Evolutionary conservation across 768 basidiomycete genomes (phyloP).

Genomic region (Boletus eberwhitei): DNA sequence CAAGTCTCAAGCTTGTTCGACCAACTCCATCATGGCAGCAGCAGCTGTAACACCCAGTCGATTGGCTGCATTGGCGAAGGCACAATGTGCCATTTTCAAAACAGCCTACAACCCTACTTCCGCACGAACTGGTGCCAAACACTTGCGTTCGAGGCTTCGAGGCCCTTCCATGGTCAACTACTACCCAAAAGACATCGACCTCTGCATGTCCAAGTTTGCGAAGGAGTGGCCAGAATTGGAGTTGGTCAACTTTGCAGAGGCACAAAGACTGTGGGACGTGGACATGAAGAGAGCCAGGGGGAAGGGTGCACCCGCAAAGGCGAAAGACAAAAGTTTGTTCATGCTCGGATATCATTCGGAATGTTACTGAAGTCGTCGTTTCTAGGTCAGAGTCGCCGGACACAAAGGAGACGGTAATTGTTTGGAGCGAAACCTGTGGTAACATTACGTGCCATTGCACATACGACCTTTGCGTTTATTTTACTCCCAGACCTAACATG

Average conservation of each 20-base stretch:
- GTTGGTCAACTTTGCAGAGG: constrained; percentile 63
- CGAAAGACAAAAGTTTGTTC: constrained; percentile 59
- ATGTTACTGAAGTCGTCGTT: not conserved
- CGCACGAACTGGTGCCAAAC: constrained; percentile 86
- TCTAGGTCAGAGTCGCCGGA: constrained; percentile 52
- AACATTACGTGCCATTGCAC: not conserved
- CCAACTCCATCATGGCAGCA: constrained; percentile 24
- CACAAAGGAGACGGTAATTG: constrained; percentile 40
- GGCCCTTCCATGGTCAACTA: constrained; percentile 87
- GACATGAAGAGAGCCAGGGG: constrained; percentile 68
- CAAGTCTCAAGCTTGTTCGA: not conserved
- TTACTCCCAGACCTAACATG: constrained; percentile 14
- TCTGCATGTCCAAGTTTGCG: constrained; percentile 51
- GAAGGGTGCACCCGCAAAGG: constrained; percentile 82
- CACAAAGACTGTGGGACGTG: constrained; percentile 65
- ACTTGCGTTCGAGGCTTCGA: constrained; percentile 74
- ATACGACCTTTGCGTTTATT: not conserved
- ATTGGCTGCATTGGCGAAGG: constrained; percentile 55
- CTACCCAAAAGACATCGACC: constrained; percentile 63
- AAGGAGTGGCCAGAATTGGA: constrained; percentile 54
- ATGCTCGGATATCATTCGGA: not conserved
- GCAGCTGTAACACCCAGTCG: constrained; percentile 45
- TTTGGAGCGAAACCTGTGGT: not conserved
- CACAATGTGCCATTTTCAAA: constrained; percentile 76
- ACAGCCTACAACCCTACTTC: constrained; percentile 85